Evolutionary conservation across 345 rosid genomes (phyloP).

Genomic region (Bretschneidera sinensis): DNA sequence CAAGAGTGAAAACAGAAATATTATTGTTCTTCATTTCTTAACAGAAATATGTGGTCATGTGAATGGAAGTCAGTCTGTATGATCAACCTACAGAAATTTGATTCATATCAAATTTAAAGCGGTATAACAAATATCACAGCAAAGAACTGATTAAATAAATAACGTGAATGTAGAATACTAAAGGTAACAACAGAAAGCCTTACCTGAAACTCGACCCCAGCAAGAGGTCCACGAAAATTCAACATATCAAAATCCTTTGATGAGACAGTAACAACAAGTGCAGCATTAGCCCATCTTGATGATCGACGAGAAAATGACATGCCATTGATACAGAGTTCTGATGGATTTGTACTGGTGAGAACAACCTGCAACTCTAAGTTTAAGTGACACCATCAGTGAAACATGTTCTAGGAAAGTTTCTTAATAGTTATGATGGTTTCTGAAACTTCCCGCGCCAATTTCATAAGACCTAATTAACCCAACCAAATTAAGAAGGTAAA

Average conservation of each 20-base stretch:
- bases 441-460: too few species aligned
- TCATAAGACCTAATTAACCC: too few species aligned
- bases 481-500: background rate
- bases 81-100: background rate
- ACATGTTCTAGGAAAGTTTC: too few species aligned
- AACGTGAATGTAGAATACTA: background rate
- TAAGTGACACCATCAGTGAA: background rate
- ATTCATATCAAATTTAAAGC: background rate
- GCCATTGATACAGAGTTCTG: slow-evolving; percentile 89
- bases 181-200: slow-evolving; percentile 1
- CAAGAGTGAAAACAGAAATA: slow-evolving; percentile 5
- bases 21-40: background rate
- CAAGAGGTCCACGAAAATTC: slow-evolving; percentile 75
- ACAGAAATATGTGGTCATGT: background rate
- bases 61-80: background rate
- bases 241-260: slow-evolving; percentile 58
- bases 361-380: slow-evolving; percentile 58
- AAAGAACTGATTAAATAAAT: background rate
- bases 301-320: slow-evolving; percentile 97
- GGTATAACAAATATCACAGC: too few species aligned
- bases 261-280: slow-evolving; percentile 77
- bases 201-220: slow-evolving; percentile 94
- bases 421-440: background rate
- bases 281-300: slow-evolving; percentile 98
- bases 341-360: slow-evolving; percentile 78